These are phyloP conservation scores for Mucuna pruriens DNA, from an alignment of 306 rosid species.

Conservation along the genomic window DNA sequence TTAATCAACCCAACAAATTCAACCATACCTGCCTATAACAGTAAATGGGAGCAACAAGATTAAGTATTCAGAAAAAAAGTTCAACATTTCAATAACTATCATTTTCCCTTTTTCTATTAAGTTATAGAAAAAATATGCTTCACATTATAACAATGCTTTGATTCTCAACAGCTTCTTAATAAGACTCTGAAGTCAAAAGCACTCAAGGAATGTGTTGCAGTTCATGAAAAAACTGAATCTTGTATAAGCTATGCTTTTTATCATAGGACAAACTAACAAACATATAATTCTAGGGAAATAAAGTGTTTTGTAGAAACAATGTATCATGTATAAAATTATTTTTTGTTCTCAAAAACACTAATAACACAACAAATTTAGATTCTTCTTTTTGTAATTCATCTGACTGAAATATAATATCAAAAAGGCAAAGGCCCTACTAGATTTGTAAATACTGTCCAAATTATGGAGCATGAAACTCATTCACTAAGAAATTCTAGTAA, in stretches of 20 bases:
- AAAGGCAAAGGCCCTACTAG: background rate
- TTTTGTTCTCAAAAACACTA: background rate
- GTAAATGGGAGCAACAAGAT: conserved; percentile 47
- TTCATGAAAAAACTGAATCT: background rate
- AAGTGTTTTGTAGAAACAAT: background rate
- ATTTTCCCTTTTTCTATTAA: background rate
- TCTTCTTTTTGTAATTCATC: background rate
- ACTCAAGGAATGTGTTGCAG: background rate
- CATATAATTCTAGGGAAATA: background rate
- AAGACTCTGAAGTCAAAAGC: background rate
- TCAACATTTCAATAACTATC: conserved; percentile 3
- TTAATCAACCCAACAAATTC: conserved; percentile 93
- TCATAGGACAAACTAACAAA: background rate
- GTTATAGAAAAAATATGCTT: background rate
- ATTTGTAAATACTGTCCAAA: background rate
- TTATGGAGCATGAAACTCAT: background rate
- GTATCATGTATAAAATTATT: background rate
- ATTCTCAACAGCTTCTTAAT: background rate
- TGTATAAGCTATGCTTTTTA: background rate
- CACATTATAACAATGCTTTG: background rate
- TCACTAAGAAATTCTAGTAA: background rate
- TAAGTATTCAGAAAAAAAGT: conserved; percentile 6
- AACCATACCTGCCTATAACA: conserved; percentile 94
- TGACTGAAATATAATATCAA: background rate
- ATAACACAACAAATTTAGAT: background rate